Evolutionary conservation across 305 asterid genomes (phyloP).

Genomic region (Withania somnifera): DNA sequence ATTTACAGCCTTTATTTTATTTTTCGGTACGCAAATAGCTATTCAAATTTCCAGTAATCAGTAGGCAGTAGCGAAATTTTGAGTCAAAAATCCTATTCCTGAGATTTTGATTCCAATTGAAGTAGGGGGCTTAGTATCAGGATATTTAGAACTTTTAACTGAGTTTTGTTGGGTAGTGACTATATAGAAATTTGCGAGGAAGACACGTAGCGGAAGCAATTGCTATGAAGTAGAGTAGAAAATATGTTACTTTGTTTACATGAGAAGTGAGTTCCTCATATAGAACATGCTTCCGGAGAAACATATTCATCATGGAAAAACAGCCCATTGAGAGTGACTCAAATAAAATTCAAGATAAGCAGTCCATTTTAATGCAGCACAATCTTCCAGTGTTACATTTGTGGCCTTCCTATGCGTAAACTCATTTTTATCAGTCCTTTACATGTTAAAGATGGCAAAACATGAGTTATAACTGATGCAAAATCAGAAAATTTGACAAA

Average conservation of each 20-base stretch:
- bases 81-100: background rate
- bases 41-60: background rate
- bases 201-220: background rate
- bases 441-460: background rate
- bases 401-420: no score
- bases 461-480: no score
- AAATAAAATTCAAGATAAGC: no score
- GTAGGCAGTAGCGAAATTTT: background rate
- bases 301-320: no score
- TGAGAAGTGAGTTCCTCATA: background rate
- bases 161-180: background rate
- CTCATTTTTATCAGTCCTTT: no score
- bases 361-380: no score
- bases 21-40: background rate
- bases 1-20: no score
- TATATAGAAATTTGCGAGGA: background rate
- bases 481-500: no score
- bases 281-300: background rate
- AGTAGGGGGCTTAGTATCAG: background rate
- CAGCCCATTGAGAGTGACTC: no score
- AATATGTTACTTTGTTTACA: background rate
- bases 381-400: no score
- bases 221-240: background rate
- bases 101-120: background rate
- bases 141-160: background rate